Conservation (phyloP, 2,329 filamentous ascomycete genomes). For the Epichloe coenophiala region DNA sequence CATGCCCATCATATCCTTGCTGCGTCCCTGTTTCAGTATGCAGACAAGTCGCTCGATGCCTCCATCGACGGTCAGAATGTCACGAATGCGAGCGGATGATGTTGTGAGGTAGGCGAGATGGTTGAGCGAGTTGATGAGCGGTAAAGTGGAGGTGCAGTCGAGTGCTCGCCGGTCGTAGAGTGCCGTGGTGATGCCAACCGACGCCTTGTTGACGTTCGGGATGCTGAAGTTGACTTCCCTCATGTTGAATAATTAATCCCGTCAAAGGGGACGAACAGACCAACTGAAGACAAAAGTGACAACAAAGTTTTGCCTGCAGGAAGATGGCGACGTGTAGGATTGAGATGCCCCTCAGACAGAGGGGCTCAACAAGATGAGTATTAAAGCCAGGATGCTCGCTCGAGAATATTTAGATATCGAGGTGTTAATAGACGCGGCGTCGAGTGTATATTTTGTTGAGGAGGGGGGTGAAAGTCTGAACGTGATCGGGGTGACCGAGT, state of each 20-base stretch:
- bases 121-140: conserved; percentile 97
- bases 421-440: not conserved
- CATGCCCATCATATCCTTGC: conserved; percentile 99
- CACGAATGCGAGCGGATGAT: conserved; percentile 89
- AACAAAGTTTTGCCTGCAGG: not conserved
- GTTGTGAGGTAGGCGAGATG: conserved; percentile 97
- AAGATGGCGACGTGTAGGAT: not conserved
- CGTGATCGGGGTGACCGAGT: conserved; percentile 5
- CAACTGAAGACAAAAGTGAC: not conserved
- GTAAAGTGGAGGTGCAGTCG: conserved; percentile 94
- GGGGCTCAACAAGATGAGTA: conserved; percentile 2
- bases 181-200: conserved; percentile 94
- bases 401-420: not conserved
- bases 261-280: not conserved
- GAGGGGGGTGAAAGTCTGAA: not conserved
- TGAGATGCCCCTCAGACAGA: conserved; percentile 6
- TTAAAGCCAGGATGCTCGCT: conserved; percentile 3
- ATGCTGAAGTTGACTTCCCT: conserved; percentile 99
- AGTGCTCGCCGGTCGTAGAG: conserved; percentile 94
- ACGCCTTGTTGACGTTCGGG: conserved; percentile 98
- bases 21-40: conserved; percentile 94
- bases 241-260: conserved; percentile 48
- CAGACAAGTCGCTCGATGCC: conserved; percentile 92
- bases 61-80: conserved; percentile 97
- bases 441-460: not conserved